Percentiles rank a stretch among this genome's conserved stretches.
Conservation (phyloP, 257 asterid species). For the Nicotiana obtusifolia region DNA sequence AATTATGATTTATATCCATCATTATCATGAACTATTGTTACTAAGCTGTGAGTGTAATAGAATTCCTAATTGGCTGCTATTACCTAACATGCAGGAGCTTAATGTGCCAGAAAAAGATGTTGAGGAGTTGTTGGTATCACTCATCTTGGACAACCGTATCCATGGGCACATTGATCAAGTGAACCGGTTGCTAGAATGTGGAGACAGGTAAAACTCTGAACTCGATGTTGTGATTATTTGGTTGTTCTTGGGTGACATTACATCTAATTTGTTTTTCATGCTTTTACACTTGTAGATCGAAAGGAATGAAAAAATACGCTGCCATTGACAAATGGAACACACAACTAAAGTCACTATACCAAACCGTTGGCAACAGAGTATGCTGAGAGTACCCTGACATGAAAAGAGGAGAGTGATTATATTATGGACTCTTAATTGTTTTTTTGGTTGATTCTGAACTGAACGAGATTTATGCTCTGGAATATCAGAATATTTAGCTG, state of each 20-base stretch:
- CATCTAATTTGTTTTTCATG: not conserved
- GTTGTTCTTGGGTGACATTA: not conserved
- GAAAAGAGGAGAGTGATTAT: not conserved
- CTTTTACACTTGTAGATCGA: slow-evolving; percentile 42
- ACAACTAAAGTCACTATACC: slow-evolving; percentile 73
- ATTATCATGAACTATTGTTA: not conserved
- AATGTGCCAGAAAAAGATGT: slow-evolving; percentile 97
- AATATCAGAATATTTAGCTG: not conserved
- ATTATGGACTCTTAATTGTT: not conserved
- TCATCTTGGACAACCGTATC: slow-evolving; percentile 84
- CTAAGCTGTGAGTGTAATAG: not conserved
- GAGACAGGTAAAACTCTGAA: slow-evolving; percentile 65
- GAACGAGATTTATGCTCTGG: not conserved
- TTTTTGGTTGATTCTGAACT: not conserved
- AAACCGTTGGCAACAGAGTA: slow-evolving; percentile 70
- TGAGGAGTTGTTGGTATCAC: slow-evolving; percentile 84
- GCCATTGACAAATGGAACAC: slow-evolving; percentile 97
- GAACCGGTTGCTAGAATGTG: slow-evolving; percentile 80
- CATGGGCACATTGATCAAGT: slow-evolving; percentile 96
- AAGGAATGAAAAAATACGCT: slow-evolving; percentile 89
- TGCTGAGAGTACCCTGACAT: slow-evolving; percentile 32
- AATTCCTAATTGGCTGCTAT: not conserved
- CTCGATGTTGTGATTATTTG: not conserved
- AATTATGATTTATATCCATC: not conserved
- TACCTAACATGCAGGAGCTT: slow-evolving; percentile 57